Conservation (phyloP, 495 filamentous ascomycete genomes). For the Achaetomiella virescens region DNA sequence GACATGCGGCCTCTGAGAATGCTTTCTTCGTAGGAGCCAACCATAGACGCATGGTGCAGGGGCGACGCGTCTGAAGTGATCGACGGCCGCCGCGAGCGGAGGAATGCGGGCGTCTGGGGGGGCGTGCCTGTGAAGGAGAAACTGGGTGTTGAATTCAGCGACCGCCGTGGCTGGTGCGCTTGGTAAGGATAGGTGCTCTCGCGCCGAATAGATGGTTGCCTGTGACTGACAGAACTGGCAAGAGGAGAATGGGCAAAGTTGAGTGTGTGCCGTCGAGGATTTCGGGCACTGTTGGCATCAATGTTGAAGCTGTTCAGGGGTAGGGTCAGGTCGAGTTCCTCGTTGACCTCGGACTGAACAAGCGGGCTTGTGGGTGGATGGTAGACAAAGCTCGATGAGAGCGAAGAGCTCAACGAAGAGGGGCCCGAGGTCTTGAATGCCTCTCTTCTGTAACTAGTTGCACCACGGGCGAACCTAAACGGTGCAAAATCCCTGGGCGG, state of each 20-base stretch:
- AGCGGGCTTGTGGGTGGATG: conserved; percentile 89
- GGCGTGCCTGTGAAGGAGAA: conserved; percentile 48
- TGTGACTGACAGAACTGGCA: conserved; percentile 25
- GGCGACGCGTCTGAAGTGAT: conserved; percentile 68
- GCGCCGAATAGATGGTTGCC: conserved; percentile 36
- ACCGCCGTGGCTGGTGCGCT: conserved; percentile 66
- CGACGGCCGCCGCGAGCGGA: conserved; percentile 62
- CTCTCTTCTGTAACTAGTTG: conserved; percentile 19
- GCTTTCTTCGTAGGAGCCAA: conserved; percentile 96
- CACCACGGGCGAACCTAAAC: conserved; percentile 32
- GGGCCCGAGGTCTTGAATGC: conserved; percentile 35
- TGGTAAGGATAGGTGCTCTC: conserved; percentile 58
- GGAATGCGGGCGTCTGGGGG: conserved; percentile 53
- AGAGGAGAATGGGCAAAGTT: conserved; percentile 31
- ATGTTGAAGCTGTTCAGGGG: conserved; percentile 44
- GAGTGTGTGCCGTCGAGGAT: conserved; percentile 35
- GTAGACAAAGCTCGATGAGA: conserved; percentile 77
- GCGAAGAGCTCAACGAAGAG: conserved; percentile 65
- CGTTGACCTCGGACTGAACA: conserved; percentile 82
- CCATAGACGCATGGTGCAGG: conserved; percentile 85
- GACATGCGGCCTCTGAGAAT: conserved; percentile 95
- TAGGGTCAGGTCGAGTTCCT: conserved; percentile 62
- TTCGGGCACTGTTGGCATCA: conserved; percentile 23
- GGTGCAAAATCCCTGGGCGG: conserved; percentile 40
- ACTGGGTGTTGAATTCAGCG: conserved; percentile 57